These are phyloP conservation scores for Halophytophthora polymorphica DNA, from an alignment of 352 stramenopile genomes.

Conservation along the genomic window DNA sequence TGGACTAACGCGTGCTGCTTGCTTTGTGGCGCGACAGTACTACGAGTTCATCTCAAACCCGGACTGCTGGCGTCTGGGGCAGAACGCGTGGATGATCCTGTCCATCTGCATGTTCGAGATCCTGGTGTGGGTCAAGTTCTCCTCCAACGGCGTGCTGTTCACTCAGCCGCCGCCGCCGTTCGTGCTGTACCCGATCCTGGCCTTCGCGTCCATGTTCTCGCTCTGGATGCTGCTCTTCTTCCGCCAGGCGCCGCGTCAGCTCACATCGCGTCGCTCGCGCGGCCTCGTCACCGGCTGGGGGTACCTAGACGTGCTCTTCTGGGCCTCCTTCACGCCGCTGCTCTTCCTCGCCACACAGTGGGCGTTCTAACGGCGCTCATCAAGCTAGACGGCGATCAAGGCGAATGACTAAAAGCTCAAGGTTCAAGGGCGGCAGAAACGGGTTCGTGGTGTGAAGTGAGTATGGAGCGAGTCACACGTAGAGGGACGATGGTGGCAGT, in stretches of 20 bases:
- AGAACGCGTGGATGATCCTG: constrained; percentile 84
- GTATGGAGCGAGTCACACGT: too few relatives aligned
- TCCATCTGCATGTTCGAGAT: constrained; percentile 77
- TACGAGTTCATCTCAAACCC: constrained; percentile 86
- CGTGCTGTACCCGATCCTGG: constrained; percentile 57
- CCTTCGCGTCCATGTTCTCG: constrained; percentile 61
- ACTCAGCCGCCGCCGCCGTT: constrained; percentile 46
- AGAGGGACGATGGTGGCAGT: too few relatives aligned
- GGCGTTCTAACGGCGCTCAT: constrained; percentile 62
- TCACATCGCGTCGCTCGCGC: constrained; percentile 9
- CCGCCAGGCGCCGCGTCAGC: constrained; percentile 7
- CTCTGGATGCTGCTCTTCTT: constrained; percentile 84
- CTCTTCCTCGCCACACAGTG: constrained; percentile 78
- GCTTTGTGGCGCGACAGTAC: constrained; percentile 41
- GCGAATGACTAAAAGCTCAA: too few relatives aligned
- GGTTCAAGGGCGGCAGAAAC: too few relatives aligned
- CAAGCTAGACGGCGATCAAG: too few relatives aligned
- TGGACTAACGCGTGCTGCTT: too few relatives aligned
- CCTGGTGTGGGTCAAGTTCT: constrained; percentile 84
- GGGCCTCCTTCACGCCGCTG: constrained; percentile 79
- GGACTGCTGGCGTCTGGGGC: constrained; percentile 65
- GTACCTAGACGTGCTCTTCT: constrained; percentile 83
- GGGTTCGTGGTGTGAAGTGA: too few relatives aligned
- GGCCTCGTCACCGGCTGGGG: constrained; percentile 42
- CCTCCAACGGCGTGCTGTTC: constrained; percentile 53